phyloP scores from a whole-genome alignment of 1,284 basidiomycete species.

The Irpex lacteus region DNA sequence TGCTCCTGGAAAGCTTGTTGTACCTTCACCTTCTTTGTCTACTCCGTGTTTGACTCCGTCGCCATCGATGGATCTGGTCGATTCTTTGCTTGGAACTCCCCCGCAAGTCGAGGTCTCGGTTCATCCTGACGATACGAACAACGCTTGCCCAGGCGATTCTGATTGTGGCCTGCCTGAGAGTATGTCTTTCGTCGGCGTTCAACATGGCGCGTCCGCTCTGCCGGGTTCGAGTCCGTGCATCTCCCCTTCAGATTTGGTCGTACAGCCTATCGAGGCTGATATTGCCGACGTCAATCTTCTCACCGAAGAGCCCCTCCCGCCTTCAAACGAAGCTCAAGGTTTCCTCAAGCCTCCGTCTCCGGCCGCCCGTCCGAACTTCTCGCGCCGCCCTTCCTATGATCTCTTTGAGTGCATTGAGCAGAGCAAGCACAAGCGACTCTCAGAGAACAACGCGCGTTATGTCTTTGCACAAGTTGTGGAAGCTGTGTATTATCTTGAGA shows the following conservation, averaged over 20 bases:
- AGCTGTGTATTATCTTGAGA: conserved; percentile 77
- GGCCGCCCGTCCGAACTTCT: conserved; percentile 47
- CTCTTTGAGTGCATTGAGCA: conserved; percentile 94
- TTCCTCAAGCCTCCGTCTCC: conserved; percentile 17
- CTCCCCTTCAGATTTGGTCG: background rate
- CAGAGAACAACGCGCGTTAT: conserved; percentile 77
- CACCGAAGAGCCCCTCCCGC: background rate
- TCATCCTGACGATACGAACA: conserved; percentile 30
- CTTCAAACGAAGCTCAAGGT: background rate
- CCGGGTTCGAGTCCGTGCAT: background rate
- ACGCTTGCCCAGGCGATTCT: background rate
- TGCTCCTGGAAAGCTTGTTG: conserved; percentile 27
- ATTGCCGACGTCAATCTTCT: background rate
- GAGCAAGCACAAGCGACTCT: conserved; percentile 71
- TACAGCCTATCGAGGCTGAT: background rate
- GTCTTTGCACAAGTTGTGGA: conserved; percentile 89
- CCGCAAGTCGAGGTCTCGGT: conserved; percentile 35
- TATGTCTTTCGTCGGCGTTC: background rate
- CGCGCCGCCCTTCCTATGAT: conserved; percentile 81
- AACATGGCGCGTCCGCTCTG: background rate
- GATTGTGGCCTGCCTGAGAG: background rate
- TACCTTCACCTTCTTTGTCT: conserved; percentile 28
- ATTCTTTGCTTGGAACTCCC: conserved; percentile 27
- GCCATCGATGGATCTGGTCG: conserved; percentile 47
- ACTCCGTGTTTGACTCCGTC: conserved; percentile 49